Evolutionary conservation across 306 rosid genomes (phyloP), one percentile per base, ranked within the genome.

Genomic region (Sesbania bispinosa): DNA sequence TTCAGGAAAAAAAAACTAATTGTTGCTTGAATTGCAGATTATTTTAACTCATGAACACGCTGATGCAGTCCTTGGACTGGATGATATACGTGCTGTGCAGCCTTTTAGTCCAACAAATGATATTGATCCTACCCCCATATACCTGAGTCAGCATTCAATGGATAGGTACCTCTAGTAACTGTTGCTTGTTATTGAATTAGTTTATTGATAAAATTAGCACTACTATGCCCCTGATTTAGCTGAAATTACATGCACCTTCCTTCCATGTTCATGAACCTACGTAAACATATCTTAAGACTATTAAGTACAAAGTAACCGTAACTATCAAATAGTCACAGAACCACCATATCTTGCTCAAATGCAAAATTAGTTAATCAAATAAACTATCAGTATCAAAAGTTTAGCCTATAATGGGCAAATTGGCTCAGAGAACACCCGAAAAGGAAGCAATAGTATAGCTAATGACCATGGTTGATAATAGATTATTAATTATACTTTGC

Each of bases 41-140:
- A 73, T 94, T 80, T 88, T 94, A 88, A 91, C 99, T 77, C 99
- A 94, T 79, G 99, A 91, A 71, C 99, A 94, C 81, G 99, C 99
- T 2, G 99, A 94, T 85, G 99, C 99, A 55, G 94, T 89, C 79
- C 97, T 94, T 87, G 99, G 99, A 70, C 85, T 94, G 85, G 99
- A 94, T 89, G 99, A 94, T 68, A 62, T 94, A 72, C 95, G 99
- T 32, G 87, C 89, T 66, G 87, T 94, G 32, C 99, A 94, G 84
- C 95, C 92, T 52, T 81, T 21, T 80, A 91, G 97, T 75, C 75
- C 96, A 30, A 82, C 80, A 82, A 94, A 94, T 83, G 95, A 89
- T 74, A 94, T 91, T 68, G 87, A 87, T 20, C 99, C 99, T 35
- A 86, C 93, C 63, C 87, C 96, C 53, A 86, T 91, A 76, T 91